Evolutionary conservation across 108 stramenopile genomes (phyloP).

Genomic region (Nitzschia sp.): DNA sequence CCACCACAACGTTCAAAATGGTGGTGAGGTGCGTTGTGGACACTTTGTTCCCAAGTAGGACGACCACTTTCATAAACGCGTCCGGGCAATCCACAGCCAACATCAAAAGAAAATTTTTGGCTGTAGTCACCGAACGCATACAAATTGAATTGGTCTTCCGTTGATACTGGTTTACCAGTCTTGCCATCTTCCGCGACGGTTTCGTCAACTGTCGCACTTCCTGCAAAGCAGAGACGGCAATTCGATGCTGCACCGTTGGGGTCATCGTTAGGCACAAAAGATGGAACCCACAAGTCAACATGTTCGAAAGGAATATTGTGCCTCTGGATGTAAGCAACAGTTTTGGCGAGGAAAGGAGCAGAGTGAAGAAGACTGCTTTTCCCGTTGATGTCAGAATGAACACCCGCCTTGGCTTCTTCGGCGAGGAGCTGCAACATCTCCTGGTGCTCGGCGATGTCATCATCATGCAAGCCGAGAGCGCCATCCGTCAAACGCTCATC

Average conservation of each 20-base stretch:
- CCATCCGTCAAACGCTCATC: conserved; percentile 35
- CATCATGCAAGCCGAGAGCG: conserved; percentile 24
- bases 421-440: conserved; percentile 44
- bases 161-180: conserved; percentile 34
- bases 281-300: conserved; percentile 87
- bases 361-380: conserved; percentile 62
- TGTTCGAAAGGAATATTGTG: conserved; percentile 86
- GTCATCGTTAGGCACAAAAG: conserved; percentile 63
- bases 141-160: conserved; percentile 71
- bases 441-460: conserved; percentile 26
- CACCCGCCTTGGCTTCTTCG: conserved; percentile 41
- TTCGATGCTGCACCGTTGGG: conserved; percentile 29
- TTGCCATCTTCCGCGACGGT: conserved; percentile 44
- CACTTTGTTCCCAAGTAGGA: conserved; percentile 78
- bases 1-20: conserved; percentile 87
- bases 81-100: conserved; percentile 85
- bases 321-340: conserved; percentile 65
- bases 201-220: conserved; percentile 62
- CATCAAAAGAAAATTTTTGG: conserved; percentile 84
- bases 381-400: conserved; percentile 41
- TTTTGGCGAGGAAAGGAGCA: conserved; percentile 73
- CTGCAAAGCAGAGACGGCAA: conserved; percentile 87
- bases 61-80: conserved; percentile 63
- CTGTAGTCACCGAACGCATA: conserved; percentile 84
- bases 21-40: conserved; percentile 63